Evolutionary conservation across 345 rosid genomes (phyloP).

Genomic region (Microthlaspi erraticum): DNA sequence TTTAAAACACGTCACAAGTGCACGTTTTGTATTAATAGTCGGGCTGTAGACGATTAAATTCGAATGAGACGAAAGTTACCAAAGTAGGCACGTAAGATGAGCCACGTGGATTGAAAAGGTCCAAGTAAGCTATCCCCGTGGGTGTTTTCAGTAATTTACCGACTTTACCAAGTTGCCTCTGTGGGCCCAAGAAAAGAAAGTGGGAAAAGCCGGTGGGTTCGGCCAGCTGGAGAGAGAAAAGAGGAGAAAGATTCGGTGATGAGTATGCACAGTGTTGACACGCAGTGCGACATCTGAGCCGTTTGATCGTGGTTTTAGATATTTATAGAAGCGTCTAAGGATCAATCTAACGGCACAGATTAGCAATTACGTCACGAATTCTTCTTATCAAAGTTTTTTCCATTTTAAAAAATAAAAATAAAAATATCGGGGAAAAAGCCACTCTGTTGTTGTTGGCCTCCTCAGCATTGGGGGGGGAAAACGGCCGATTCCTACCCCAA

Average conservation of each 20-base stretch:
- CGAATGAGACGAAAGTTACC: conserved; percentile 8
- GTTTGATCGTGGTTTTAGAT: conserved; percentile 38
- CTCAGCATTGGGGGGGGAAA: too few species aligned
- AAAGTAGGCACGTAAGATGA: background rate
- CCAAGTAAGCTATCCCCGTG: conserved; percentile 21
- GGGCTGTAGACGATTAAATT: background rate
- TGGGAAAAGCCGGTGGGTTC: conserved; percentile 34
- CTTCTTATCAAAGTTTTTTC: background rate
- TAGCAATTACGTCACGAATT: background rate
- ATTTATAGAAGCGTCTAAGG: conserved; percentile 37
- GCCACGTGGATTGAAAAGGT: conserved; percentile 16
- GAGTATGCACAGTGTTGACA: conserved; percentile 22
- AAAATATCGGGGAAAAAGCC: background rate
- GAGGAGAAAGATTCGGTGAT: conserved; percentile 45
- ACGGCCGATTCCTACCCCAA: too few species aligned
- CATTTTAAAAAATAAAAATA: background rate
- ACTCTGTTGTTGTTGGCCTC: background rate
- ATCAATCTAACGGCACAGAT: conserved; percentile 44
- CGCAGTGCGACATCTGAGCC: background rate
- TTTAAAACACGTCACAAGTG: background rate
- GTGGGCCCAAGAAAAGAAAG: conserved; percentile 32
- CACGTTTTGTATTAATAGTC: background rate
- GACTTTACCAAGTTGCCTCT: conserved; percentile 30
- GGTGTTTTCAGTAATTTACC: conserved; percentile 23
- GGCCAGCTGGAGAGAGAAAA: conserved; percentile 43